phyloP scores from a whole-genome alignment of 164 flowering plant species.

The Piper longum region DNA sequence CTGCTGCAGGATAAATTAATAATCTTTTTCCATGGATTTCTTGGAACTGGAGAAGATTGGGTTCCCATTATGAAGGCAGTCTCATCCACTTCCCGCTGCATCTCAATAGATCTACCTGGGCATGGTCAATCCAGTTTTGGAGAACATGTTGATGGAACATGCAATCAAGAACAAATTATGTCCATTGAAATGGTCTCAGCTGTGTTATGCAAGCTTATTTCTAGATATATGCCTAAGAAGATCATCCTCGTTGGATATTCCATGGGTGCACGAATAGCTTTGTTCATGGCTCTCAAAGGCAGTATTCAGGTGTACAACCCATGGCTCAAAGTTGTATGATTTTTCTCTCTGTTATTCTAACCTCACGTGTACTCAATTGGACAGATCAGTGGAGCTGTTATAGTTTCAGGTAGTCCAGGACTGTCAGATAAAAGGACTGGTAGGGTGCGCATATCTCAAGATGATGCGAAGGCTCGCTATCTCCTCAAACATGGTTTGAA shows the following conservation, averaged over 20 bases:
- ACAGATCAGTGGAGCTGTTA: conserved; percentile 56
- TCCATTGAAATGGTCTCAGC: conserved; percentile 51
- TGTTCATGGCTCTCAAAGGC: conserved; percentile 62
- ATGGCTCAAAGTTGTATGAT: conserved; percentile 1
- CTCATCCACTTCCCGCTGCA: conserved; percentile 67
- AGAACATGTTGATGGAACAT: conserved; percentile 5
- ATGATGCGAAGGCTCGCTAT: conserved; percentile 48
- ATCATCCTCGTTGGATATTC: conserved; percentile 84
- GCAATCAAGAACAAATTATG: conserved; percentile 16
- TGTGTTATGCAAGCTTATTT: conserved; percentile 30
- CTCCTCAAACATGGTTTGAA: conserved; percentile 46
- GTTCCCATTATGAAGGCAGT: conserved; percentile 63
- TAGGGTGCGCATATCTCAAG: conserved; percentile 43
- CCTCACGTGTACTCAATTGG: background rate
- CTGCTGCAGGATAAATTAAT: conserved; percentile 42
- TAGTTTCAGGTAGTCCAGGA: conserved; percentile 97
- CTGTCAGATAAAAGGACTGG: conserved; percentile 33
- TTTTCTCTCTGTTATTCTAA: conserved; percentile 1
- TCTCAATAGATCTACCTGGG: conserved; percentile 90
- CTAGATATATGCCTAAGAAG: conserved; percentile 25
- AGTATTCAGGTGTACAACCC: conserved; percentile 32
- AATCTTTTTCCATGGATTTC: conserved; percentile 75
- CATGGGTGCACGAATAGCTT: conserved; percentile 89
- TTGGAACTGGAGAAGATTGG: conserved; percentile 92
- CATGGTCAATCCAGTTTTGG: conserved; percentile 57